Conservation (phyloP, 2,329 filamentous ascomycete genomes). For the Colletotrichum theobromicola region DNA sequence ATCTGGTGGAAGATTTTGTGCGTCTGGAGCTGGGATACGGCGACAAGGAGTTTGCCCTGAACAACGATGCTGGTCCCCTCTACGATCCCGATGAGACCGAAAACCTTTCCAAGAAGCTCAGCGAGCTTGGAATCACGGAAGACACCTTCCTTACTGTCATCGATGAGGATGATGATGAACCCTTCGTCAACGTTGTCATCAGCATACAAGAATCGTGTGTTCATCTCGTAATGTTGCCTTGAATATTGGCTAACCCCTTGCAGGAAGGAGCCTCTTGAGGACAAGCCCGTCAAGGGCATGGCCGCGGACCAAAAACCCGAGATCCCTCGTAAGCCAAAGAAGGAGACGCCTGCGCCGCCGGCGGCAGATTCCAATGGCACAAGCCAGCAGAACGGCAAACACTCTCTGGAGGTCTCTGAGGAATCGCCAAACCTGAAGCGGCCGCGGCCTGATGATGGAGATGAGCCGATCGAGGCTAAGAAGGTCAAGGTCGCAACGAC, state of each 20-base stretch:
- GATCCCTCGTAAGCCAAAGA: constrained; percentile 61
- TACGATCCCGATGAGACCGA: constrained; percentile 92
- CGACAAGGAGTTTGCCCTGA: constrained; percentile 78
- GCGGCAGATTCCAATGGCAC: constrained; percentile 42
- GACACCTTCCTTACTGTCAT: constrained; percentile 82
- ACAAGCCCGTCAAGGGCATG: constrained; percentile 60
- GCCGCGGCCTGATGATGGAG: constrained; percentile 45
- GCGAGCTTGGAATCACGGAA: constrained; percentile 75
- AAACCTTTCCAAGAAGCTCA: constrained; percentile 80
- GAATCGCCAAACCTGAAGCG: constrained; percentile 50
- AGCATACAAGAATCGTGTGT: constrained; percentile 68
- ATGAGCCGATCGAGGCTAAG: constrained; percentile 44
- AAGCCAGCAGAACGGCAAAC: constrained; percentile 46
- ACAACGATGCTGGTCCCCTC: constrained; percentile 75
- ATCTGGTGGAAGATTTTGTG: constrained; percentile 80
- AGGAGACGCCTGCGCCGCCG: constrained; percentile 28
- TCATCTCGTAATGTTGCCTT: background rate
- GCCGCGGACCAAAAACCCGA: constrained; percentile 46
- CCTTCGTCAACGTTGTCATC: constrained; percentile 82
- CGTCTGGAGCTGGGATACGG: constrained; percentile 75
- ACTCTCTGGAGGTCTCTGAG: constrained; percentile 37
- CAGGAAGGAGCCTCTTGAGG: constrained; percentile 47
- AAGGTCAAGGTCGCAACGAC: constrained; percentile 49
- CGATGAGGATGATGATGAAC: constrained; percentile 78
- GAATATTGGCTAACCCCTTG: constrained; percentile 29